Percentiles rank a stretch among this genome's conserved stretches.
These are phyloP conservation scores for Castanopsis chinensis DNA, from an alignment of 306 rosid genomes.

Conservation along the genomic window DNA sequence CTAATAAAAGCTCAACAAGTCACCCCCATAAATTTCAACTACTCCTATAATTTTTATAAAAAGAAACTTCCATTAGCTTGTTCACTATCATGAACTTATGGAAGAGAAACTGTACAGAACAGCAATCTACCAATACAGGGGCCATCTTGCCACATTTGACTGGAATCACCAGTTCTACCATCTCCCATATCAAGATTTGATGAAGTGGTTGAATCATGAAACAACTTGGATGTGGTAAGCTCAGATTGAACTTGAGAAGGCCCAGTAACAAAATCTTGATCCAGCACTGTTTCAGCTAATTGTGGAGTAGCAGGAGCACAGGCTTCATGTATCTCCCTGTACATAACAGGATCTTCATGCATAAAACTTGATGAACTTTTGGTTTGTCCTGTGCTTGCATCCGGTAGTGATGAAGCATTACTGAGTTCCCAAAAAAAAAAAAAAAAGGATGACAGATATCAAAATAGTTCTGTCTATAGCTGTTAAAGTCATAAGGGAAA, in stretches of 20 bases:
- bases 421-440: not conserved
- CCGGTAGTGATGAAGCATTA: conserved; percentile 27
- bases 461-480: not conserved
- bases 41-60: conserved; percentile 3
- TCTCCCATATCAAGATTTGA: conserved; percentile 32
- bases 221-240: conserved; percentile 31
- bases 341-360: conserved; percentile 41
- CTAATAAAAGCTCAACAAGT: not conserved
- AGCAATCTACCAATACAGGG: conserved; percentile 33
- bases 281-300: conserved; percentile 34
- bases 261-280: conserved; percentile 42
- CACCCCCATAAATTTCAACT: conserved; percentile 3
- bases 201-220: conserved; percentile 31
- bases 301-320: conserved; percentile 29
- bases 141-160: conserved; percentile 45
- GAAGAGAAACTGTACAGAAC: conserved; percentile 4
- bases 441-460: not conserved
- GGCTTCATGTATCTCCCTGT: conserved; percentile 43
- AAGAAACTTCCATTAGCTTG: conserved; percentile 12
- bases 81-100: not conserved
- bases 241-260: conserved; percentile 39
- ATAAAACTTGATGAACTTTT: conserved; percentile 42
- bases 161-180: conserved; percentile 39
- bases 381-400: conserved; percentile 53
- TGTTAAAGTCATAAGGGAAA: not conserved